Conservation (phyloP, 2,329 filamentous ascomycete genomes). For the Fusarium sp. region DNA sequence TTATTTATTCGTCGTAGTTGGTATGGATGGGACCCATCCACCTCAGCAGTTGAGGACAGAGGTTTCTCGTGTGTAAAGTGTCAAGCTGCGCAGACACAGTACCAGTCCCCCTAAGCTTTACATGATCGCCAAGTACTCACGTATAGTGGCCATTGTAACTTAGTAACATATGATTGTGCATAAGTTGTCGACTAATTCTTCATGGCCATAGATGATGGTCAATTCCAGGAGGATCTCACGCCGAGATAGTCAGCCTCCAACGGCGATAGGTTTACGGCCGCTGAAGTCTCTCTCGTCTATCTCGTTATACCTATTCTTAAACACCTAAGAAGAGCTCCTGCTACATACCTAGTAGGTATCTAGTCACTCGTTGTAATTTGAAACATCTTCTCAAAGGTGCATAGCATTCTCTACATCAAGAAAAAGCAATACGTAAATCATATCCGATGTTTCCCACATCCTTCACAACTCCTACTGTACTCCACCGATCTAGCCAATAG, state of each 20-base stretch:
- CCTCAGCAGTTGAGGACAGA: too few relatives aligned
- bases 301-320: neutral
- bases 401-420: neutral
- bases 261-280: neutral
- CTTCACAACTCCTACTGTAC: too few relatives aligned
- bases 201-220: neutral
- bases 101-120: neutral
- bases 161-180: neutral
- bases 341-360: neutral
- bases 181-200: neutral
- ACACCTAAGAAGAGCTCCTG: neutral
- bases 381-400: neutral
- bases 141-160: neutral
- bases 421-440: too few relatives aligned
- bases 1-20: too few relatives aligned
- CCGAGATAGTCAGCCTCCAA: neutral
- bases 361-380: neutral
- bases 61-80: too few relatives aligned
- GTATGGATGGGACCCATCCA: too few relatives aligned
- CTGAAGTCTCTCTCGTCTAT: neutral
- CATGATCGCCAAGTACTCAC: neutral
- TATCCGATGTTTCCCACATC: too few relatives aligned
- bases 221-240: neutral
- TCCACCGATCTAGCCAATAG: too few relatives aligned
- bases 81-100: neutral